Evolutionary conservation across 2,329 filamentous ascomycete genomes (phyloP), one percentile per base, ranked within the genome.

Genomic region (Pseudocercospora vitis): DNA sequence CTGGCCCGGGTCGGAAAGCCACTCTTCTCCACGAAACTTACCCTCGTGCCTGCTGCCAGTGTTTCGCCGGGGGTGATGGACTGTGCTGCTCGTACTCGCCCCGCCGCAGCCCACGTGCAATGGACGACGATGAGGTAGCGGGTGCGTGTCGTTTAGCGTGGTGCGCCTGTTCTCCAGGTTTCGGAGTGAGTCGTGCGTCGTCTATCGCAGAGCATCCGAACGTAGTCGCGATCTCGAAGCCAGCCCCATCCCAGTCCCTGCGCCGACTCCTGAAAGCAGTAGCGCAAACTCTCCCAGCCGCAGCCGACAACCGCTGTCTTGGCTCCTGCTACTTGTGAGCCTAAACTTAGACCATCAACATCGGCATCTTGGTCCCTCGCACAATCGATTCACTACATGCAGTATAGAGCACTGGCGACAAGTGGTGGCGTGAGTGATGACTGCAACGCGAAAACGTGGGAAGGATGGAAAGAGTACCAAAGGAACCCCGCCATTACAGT

Each of bases 161-260:
- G 18, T 9, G 48, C 19, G 12, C 46, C 48, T 39, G 33, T 26
- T 19, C 19, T 53, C 50, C 50, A 53, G 52, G 53, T 55, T 48
- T 51, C 53, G 49, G 14, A 39, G 35, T 48, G 48, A 51, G 53
- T 51, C 48, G 53, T 51, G 48, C 37, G 21, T 21, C 21, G 18
- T n/a, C 37, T 18, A 42, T 42, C 37, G 37, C 19, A 42, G n/a
- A n/a, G 24, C 18, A 39, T 21, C 37, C 37, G 37, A 40, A 12
- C 37, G 33, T 37, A 40, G 18, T 23, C 24, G 21, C 14, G 37
- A 21, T 42, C 37, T 42, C 37, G 7, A 35, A 14, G 31, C n/a
- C n/a, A n/a, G n/a, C 7, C 8, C 7, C 7, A 9, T 9, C 31
- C 31, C 21, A 42, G 26, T 29, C 37, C 37, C 37, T 42, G 37